phyloP scores from a whole-genome alignment of 1,139 yeast genomes.

The Yamadazyma blattariae region DNA sequence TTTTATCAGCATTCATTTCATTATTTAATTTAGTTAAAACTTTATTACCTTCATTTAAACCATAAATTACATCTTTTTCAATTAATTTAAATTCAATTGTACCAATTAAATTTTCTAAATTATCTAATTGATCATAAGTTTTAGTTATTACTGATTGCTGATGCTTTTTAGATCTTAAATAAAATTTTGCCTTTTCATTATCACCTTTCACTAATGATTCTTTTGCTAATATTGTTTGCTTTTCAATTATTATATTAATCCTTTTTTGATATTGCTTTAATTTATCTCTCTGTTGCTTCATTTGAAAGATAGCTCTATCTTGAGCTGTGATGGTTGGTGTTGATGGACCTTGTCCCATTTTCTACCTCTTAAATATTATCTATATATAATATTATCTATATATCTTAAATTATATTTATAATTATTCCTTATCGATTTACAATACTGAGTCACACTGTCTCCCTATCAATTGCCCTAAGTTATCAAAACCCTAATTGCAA shows the following conservation, averaged over 20 bases:
- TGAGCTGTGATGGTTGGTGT: constrained; percentile 69
- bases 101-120: constrained; percentile 67
- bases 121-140: constrained; percentile 75
- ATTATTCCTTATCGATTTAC: too few species aligned
- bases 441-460: background rate
- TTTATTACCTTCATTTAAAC: constrained; percentile 75
- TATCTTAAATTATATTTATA: background rate
- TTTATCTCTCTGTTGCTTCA: constrained; percentile 86
- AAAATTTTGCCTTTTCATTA: constrained; percentile 60
- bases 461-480: too few species aligned
- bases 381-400: too few species aligned
- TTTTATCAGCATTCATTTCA: constrained; percentile 74
- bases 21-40: constrained; percentile 71
- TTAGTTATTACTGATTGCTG: constrained; percentile 68
- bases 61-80: constrained; percentile 79
- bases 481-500: too few species aligned
- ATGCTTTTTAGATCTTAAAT: constrained; percentile 75
- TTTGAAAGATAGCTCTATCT: constrained; percentile 80
- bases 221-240: constrained; percentile 59
- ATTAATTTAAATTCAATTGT: constrained; percentile 86
- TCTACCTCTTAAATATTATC: too few species aligned
- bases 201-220: constrained; percentile 55
- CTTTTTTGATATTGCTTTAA: constrained; percentile 71
- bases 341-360: constrained; percentile 46
- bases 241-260: constrained; percentile 51